Evolutionary conservation across 768 basidiomycete genomes (phyloP).

Genomic region (Phylloporus rhodoxanthus): DNA sequence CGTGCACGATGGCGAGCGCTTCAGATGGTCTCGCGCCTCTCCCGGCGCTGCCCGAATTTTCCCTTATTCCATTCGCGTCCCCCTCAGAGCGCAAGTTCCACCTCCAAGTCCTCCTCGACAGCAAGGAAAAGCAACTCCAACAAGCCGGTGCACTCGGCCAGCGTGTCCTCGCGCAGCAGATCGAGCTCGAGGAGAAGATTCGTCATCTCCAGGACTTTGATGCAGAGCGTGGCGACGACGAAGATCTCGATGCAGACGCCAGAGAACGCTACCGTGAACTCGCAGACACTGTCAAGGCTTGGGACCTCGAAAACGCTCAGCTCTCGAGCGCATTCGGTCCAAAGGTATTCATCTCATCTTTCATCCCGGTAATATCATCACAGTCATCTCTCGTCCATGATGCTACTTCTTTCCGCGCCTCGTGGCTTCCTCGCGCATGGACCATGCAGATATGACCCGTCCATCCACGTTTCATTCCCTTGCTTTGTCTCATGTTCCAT

Average conservation of each 20-base stretch:
- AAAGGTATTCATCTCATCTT: constrained; percentile 43
- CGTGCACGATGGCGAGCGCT: constrained; percentile 36
- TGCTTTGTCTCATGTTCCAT: background rate
- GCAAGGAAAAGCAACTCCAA: constrained; percentile 88
- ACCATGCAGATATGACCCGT: constrained; percentile 1
- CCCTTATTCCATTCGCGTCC: constrained; percentile 38
- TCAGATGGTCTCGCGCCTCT: constrained; percentile 33
- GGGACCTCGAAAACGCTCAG: constrained; percentile 77
- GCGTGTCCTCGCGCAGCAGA: constrained; percentile 87
- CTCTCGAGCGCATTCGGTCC: constrained; percentile 62
- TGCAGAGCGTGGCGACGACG: constrained; percentile 56
- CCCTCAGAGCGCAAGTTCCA: constrained; percentile 57
- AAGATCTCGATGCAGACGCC: constrained; percentile 61
- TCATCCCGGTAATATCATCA: background rate
- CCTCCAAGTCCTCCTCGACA: constrained; percentile 69
- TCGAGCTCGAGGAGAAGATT: constrained; percentile 87
- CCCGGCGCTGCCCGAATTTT: constrained; percentile 40
- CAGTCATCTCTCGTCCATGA: constrained; percentile 7
- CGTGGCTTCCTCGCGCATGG: constrained; percentile 12
- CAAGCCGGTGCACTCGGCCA: constrained; percentile 91
- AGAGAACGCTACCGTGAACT: constrained; percentile 72
- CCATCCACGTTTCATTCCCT: background rate
- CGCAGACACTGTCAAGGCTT: constrained; percentile 63
- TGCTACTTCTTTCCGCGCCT: constrained; percentile 10
- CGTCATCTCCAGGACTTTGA: constrained; percentile 71